Evolutionary conservation across 116 monocot species (phyloP), one percentile per base, ranked within the genome.

Genomic region (Papilionanthe hybrid): DNA sequence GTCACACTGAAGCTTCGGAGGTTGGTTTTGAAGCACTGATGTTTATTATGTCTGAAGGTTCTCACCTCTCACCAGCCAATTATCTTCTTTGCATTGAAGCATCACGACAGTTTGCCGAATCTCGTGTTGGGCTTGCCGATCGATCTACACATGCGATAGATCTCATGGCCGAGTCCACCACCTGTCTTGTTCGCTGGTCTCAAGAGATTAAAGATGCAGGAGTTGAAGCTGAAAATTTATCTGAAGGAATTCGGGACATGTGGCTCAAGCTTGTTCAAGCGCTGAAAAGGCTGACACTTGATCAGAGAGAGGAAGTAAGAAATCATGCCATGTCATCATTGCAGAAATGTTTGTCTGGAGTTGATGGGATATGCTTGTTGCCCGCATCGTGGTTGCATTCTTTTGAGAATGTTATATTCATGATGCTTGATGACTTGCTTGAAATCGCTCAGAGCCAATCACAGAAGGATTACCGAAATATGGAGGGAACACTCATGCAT

Each of bases 1-100:
- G 95, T 6, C 92, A 95, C 67, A 90, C 89, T 47, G 95, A 95
- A 65, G 92, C 95, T 57, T 90, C 90, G 28, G 95, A 95, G 81
- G 86, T 86, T 5, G 95, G 95, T 42, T 95, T 95, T 75, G 92
- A 95, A 83, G 92, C 92, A 10, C 66, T 95, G 17, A 78, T 81
- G 4, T 95, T 95, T 73, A 84, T 95, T 12, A 92, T 95, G 92
- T 83, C 87, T 28, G 95, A 92, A 42, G 89, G 95, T 47, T 86
- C 89, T 7, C 89, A 90, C 47, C 84, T 95, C 19, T 84, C 87
- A 56, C 89, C 92, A 27, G 90, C 87, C 48, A 95, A 92, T 72
- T 95, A 85, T 78, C 75, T 89, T 63, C 84, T 92, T 2, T 92
- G 84, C 78, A 50, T 89, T 5, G 92, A 95, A 49, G 92, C 92